These are phyloP conservation scores for Barbarea vulgaris DNA, from an alignment of 345 rosid species.

Conservation along the genomic window DNA sequence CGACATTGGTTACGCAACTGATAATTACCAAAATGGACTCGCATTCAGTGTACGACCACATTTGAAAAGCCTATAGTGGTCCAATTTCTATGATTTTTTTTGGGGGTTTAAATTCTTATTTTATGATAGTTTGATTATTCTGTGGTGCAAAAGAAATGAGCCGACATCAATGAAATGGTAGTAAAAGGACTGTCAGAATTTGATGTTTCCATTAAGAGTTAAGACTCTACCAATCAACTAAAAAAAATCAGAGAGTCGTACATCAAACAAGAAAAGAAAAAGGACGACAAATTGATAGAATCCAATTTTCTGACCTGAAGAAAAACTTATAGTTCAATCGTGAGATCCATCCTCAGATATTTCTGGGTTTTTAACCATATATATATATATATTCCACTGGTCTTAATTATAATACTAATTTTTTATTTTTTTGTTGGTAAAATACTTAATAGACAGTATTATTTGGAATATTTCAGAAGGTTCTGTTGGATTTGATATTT, in stretches of 20 bases:
- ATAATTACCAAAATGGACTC: conserved; percentile 15
- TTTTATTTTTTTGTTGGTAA: too few species aligned
- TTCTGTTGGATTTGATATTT: background rate
- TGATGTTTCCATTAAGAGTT: conserved; percentile 26
- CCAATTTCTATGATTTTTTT: background rate
- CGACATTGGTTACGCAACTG: background rate
- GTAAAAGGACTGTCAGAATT: conserved; percentile 19
- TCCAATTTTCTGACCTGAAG: background rate
- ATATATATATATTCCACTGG: background rate
- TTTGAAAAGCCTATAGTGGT: background rate
- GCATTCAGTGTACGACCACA: background rate
- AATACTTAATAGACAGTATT: too few species aligned
- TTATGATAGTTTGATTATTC: background rate
- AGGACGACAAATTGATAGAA: background rate
- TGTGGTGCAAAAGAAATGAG: conserved; percentile 10
- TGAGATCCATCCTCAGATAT: background rate
- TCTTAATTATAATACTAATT: too few species aligned
- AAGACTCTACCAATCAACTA: conserved; percentile 6
- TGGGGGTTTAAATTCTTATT: background rate
- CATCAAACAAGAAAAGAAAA: background rate
- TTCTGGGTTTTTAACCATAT: background rate
- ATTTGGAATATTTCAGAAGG: background rate
- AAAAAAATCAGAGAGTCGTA: background rate
- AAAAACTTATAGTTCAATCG: background rate
- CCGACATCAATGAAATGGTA: conserved; percentile 21